phyloP scores from a whole-genome alignment of 176 grass and related monocot species.

The Paspalum vaginatum region DNA sequence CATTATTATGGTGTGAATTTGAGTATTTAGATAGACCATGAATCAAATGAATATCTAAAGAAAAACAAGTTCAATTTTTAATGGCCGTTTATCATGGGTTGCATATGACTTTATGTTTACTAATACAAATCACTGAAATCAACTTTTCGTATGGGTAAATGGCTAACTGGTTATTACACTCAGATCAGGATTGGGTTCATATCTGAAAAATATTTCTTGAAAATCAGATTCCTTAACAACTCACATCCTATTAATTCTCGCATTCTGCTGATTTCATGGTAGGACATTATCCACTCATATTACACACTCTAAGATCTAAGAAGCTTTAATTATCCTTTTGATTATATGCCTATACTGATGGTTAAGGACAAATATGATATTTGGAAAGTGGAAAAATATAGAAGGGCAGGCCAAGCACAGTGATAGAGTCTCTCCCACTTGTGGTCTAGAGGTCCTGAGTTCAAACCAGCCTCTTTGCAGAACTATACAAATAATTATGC shows the following conservation, averaged over 20 bases:
- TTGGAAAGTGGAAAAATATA: too few species aligned
- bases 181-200: conserved; percentile 3
- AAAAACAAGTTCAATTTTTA: not conserved
- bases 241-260: not conserved
- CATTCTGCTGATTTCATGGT: conserved; percentile 12
- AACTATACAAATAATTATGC: too few species aligned
- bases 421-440: too few species aligned
- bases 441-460: too few species aligned
- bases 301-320: not conserved
- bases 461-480: too few species aligned
- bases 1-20: not conserved
- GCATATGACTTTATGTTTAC: not conserved
- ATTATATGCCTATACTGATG: not conserved
- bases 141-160: not conserved
- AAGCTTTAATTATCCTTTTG: not conserved
- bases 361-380: not conserved
- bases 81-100: not conserved
- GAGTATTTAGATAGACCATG: conserved; percentile 1
- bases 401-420: too few species aligned
- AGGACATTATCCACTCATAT: not conserved
- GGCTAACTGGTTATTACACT: not conserved
- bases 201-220: conserved; percentile 1
- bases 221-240: not conserved
- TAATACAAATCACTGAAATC: not conserved
- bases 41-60: not conserved